Evolutionary conservation across 352 stramenopile species (phyloP).

Genomic region (Pythium myriotylum): DNA sequence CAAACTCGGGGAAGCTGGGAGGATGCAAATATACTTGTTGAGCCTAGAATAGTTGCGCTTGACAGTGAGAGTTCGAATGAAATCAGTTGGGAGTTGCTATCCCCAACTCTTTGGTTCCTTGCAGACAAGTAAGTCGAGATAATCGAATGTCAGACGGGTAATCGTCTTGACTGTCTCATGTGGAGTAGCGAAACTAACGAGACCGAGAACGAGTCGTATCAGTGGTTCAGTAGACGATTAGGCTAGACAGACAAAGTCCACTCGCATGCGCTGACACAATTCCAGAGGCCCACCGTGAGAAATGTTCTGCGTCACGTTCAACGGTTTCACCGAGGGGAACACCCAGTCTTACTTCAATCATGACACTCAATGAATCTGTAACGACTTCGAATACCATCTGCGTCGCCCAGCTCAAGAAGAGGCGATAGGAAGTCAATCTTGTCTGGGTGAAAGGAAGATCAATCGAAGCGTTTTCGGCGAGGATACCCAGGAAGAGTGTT

Average conservation of each 20-base stretch:
- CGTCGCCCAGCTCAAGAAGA: slow-evolving; percentile 1
- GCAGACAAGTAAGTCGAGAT: no score
- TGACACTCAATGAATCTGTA: not conserved
- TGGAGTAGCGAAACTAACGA: no score
- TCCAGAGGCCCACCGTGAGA: not conserved
- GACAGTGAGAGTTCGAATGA: no score
- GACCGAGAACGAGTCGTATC: no score
- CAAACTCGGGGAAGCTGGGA: no score
- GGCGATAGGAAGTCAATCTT: not conserved
- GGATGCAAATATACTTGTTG: no score
- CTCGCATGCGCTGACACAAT: not conserved
- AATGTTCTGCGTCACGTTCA: not conserved
- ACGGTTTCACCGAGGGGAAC: slow-evolving; percentile 5
- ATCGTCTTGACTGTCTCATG: no score
- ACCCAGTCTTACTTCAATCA: slow-evolving; percentile 3
- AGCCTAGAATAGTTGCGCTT: no score
- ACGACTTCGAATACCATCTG: slow-evolving; percentile 1
- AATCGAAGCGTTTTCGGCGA: slow-evolving; percentile 5
- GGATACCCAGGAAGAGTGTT: not conserved
- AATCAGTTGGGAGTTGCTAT: no score
- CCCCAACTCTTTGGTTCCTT: no score
- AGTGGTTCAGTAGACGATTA: slow-evolving; percentile 2
- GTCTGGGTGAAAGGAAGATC: not conserved
- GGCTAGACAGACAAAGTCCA: slow-evolving; percentile 5
- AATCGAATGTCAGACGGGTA: no score